Evolutionary conservation across 2,329 filamentous ascomycete species (phyloP), one percentile per base, ranked within the genome.

Genomic region (Chaetomium sp.): DNA sequence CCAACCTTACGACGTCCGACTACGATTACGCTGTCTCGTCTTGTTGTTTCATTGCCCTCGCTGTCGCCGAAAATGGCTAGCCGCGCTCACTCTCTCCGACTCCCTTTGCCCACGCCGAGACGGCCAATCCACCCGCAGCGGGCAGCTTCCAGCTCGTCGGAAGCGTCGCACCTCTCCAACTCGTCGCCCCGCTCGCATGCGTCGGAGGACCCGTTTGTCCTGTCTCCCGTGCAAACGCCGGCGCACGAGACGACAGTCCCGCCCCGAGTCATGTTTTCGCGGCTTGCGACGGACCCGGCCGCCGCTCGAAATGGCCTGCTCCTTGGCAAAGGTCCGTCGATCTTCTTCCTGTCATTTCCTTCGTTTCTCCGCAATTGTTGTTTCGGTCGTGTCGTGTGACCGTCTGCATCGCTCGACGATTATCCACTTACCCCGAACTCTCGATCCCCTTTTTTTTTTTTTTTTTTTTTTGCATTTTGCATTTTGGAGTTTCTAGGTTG

Each of bases 61-160:
- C 6, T 1, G 2, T 51, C n/a, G n/a, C 46, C 19, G 19, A 34
- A 33, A 12, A 59, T 59, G 56, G 46, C 51, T 7, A 32, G 33
- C 5, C 41, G 38, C 5, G 41, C 36, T 12, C 41, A 36, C 14
- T 11, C 14, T 6, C 33, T 51, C 43, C 32, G 27, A 27, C 76
- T 75, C 61, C 68, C 77, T 37, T 69, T 75, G 53, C 72, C 74
- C 47, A 64, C 66, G 14, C 69, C 74, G 58, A 72, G 76, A 43
- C 78, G 76, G 38, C 68, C 68, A 42, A 74, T 74, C 32, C 60
- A 54, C 27, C 52, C 19, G 19, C 19, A 47, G 37, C 53, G 63
- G 19, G 53, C 55, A 11, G 46, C 76, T 57, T 79, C 78, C 53
- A 75, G 69, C 64, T 76, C 76, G 10, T 70, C 68, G 14, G 54